Evolutionary conservation across 768 basidiomycete species (phyloP).

Genomic region (Pleurotus pulmonarius): DNA sequence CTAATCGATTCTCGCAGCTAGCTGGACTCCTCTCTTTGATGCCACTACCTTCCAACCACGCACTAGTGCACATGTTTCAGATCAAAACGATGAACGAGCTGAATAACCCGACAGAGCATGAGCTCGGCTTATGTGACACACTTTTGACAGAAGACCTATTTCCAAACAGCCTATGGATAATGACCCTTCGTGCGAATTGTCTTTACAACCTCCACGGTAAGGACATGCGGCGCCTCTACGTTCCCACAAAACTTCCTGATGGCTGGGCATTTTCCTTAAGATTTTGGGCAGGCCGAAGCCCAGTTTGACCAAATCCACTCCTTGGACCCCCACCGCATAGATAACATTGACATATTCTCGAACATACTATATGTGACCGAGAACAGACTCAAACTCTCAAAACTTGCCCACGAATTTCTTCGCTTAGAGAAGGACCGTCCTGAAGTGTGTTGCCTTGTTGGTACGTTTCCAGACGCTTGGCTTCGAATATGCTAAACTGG

Average conservation of each 20-base stretch:
- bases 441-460: slow-evolving; percentile 94
- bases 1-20: slow-evolving; percentile 29
- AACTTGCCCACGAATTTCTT: slow-evolving; percentile 88
- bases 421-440: slow-evolving; percentile 89
- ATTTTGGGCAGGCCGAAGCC: slow-evolving; percentile 80
- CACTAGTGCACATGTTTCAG: slow-evolving; percentile 67
- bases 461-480: slow-evolving; percentile 41
- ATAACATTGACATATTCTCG: slow-evolving; percentile 94
- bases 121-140: slow-evolving; percentile 76
- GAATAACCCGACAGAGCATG: slow-evolving; percentile 83
- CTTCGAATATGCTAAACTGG: not conserved
- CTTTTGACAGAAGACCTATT: slow-evolving; percentile 71
- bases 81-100: slow-evolving; percentile 87
- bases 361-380: slow-evolving; percentile 97
- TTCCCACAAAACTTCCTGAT: not conserved
- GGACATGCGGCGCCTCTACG: slow-evolving; percentile 16
- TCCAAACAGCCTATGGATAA: slow-evolving; percentile 79
- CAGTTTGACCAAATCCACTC: slow-evolving; percentile 82
- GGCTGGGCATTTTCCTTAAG: slow-evolving; percentile 35
- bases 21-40: slow-evolving; percentile 45
- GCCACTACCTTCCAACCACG: slow-evolving; percentile 43
- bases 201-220: slow-evolving; percentile 89
- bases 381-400: slow-evolving; percentile 82
- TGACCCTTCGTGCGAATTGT: slow-evolving; percentile 81
- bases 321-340: slow-evolving; percentile 84